A percentile compares a stretch with the other conserved stretches of the same genome.
Conservation (phyloP, 176 grass and related monocot species). For the Puya raimondii region DNA sequence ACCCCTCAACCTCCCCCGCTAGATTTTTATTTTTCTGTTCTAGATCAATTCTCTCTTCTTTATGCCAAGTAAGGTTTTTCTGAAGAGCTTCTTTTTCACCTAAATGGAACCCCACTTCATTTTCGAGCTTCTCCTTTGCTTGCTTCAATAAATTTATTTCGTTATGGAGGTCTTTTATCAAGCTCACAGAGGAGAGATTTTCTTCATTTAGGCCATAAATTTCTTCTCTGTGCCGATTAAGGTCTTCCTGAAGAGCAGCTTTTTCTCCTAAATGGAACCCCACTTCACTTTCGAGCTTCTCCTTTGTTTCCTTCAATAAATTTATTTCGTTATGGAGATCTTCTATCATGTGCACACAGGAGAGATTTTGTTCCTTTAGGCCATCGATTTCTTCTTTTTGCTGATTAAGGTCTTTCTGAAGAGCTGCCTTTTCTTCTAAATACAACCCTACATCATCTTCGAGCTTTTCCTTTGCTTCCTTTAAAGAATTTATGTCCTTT, state of each 20-base stretch:
- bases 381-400: background rate
- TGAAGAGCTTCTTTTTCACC: conserved; percentile 63
- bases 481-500: no score
- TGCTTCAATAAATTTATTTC: conserved; percentile 35
- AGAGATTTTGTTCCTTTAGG: conserved; percentile 52
- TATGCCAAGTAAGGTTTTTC: conserved; percentile 48
- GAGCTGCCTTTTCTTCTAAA: conserved; percentile 1
- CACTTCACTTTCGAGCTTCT: conserved; percentile 46
- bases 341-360: conserved; percentile 41
- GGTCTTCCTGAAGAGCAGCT: conserved; percentile 49
- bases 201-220: conserved; percentile 38
- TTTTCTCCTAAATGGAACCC: conserved; percentile 59
- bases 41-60: conserved; percentile 56
- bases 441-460: background rate
- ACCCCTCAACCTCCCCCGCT: conserved; percentile 30
- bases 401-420: background rate
- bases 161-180: conserved; percentile 44
- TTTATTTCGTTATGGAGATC: conserved; percentile 36
- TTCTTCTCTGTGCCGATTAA: conserved; percentile 50
- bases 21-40: conserved; percentile 38
- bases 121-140: conserved; percentile 48
- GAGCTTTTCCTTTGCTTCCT: background rate
- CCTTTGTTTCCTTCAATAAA: conserved; percentile 40
- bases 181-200: conserved; percentile 41
- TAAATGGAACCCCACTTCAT: conserved; percentile 46